These are phyloP conservation scores for Closterium sp. DNA, from an alignment of 139 green algal species.

Conservation along the genomic window DNA sequence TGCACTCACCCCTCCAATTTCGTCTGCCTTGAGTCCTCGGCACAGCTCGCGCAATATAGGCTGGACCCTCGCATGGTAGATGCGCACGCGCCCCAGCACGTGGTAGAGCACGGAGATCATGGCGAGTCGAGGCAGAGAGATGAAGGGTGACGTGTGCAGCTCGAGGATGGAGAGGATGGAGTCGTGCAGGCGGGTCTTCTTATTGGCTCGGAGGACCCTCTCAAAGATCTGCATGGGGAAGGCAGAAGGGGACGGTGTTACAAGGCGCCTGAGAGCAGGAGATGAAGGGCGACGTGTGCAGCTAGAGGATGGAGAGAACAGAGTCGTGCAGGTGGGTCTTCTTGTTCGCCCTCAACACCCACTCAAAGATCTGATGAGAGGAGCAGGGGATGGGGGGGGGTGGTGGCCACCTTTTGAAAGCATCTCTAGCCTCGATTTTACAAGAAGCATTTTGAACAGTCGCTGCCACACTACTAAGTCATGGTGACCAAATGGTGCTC, in stretches of 20 bases:
- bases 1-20: slow-evolving; percentile 7
- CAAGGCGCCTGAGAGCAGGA: too few relatives aligned
- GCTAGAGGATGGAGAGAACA: slow-evolving; percentile 15
- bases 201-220: slow-evolving; percentile 12
- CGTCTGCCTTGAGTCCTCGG: slow-evolving; percentile 25
- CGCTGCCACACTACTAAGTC: slow-evolving; percentile 3
- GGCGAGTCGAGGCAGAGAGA: slow-evolving; percentile 27
- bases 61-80: slow-evolving; percentile 21
- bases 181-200: slow-evolving; percentile 45
- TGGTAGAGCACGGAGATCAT: slow-evolving; percentile 54
- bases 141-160: slow-evolving; percentile 38
- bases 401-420: too few relatives aligned
- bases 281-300: slow-evolving; percentile 40
- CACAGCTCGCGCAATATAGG: slow-evolving; percentile 41
- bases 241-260: slow-evolving; percentile 6
- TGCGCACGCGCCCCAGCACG: slow-evolving; percentile 24
- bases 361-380: slow-evolving; percentile 37
- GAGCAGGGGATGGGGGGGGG: background rate
- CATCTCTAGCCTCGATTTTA: too few relatives aligned
- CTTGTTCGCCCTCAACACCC: slow-evolving; percentile 8
- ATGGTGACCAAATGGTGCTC: background rate
- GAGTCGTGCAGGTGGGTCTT: slow-evolving; percentile 49
- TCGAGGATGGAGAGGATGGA: slow-evolving; percentile 26
- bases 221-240: slow-evolving; percentile 39
- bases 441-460: too few relatives aligned